Base-by-base conservation (phyloP, 805 yeast species). In the Geotrichum ghanense region DNA sequence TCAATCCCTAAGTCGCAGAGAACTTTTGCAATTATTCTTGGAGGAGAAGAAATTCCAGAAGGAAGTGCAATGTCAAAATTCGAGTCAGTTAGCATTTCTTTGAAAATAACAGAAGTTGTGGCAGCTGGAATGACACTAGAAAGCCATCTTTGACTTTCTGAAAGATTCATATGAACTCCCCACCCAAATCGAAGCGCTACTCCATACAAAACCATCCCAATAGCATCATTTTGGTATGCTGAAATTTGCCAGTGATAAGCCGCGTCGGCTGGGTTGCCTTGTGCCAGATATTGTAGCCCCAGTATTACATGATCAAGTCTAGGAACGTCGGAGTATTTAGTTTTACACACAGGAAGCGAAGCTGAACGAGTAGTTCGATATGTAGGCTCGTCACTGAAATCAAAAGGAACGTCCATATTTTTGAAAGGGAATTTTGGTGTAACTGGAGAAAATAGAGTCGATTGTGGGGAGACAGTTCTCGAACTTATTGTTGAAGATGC, bases 171-270 rank as follows among this genome's bases (percentile, higher is more conserved):
- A 16, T 74, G 68, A 9, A 80, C 76, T 0, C 92, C 92, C 59
- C 78, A 79, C 0, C 90, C 92, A 47, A 73, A 66, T 44, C 82
- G 65, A 20, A 84, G 62, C 0, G 87, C 81, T 52, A 81, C 60
- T 0, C 86, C 85, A 55, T 82, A 83, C 26, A 81, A 58, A 42
- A 78, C 69, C 81, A 77, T 81, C 1, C 88, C 94, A 41, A 79
- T 75, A 50, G 67, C 69, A 51, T 74, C 70, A 6, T 85, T 83
- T n/a, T 67, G 61, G 47, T 70, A 69, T 3, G 89, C 82, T 1
- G 85, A 82, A 25, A 73, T 68, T 52, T 76, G 79, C 46, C 84
- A 65, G 53, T 79, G 84, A 54, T 79, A 76, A 1, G 88, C 72
- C 2, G 87, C 81, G 54, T 81, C 90, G 41, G 78, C 71, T 27